Base-by-base conservation (phyloP, 768 basidiomycete species). In the Amanita muscaria region DNA sequence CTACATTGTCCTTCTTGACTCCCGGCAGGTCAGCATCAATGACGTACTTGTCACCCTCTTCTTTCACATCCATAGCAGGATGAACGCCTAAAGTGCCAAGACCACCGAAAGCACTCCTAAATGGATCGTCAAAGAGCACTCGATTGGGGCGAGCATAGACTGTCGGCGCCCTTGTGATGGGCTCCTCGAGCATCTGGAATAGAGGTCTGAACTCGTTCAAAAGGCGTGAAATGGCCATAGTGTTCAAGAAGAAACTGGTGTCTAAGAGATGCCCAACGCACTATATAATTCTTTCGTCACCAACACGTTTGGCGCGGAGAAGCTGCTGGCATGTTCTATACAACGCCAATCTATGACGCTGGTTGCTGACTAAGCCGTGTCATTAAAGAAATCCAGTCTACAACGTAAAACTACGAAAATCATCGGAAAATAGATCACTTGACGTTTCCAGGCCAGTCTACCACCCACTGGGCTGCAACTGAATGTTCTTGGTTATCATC, bases 401-500 rank as follows among this genome's bases (percentile, higher is more conserved):
- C n/a, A n/a, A n/a, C n/a, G n/a, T n/a, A n/a, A n/a, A n/a, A n/a
- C n/a, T n/a, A n/a, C n/a, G n/a, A n/a, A n/a, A 33, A 36, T 34
- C 24, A 34, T 21, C 7, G 22, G 47, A 29, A 6, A 41, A 59
- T 40, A 18, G 25, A 29, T 19, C 40, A 56, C 23, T 40, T 49
- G 37, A 50, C 29, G 50, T 59, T 37, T 18, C 73, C 71, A 25
- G 86, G 86, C 76, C 81, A 88, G 58, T 88, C 87, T 22, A 90
- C 86, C 6, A 91, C 88, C 73, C 72, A 80, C 41, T 83, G 78
- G 1, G 85, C 83, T n/a, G 74, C 64, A 18, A 91, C 85, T 27
- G 70, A 54, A 54, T 88, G 84, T 48, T 84, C 82, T 60, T 85
- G 84, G 54, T 87, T 82, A 51, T 88, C 88, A 51, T 91, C 88